Conservation (phyloP, 1,284 basidiomycete genomes). For the Marasmius tenuissimus region DNA sequence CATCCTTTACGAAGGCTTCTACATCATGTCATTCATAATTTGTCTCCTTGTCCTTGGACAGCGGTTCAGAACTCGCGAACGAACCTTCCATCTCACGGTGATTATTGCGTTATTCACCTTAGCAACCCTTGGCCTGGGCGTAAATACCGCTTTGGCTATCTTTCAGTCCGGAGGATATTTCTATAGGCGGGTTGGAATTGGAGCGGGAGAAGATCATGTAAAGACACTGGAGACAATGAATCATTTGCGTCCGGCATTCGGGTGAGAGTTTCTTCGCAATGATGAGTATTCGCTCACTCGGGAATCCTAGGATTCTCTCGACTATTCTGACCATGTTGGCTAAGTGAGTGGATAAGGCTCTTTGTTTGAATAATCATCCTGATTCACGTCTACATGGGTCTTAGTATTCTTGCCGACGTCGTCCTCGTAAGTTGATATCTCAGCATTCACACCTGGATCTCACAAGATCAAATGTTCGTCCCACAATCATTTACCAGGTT, state of each 20-base stretch:
- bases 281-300: background rate
- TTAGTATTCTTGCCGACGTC: background rate
- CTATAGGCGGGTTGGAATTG: background rate
- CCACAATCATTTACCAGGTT: background rate
- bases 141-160: background rate
- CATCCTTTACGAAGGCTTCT: background rate
- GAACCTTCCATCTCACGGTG: background rate
- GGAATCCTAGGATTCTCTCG: background rate
- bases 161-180: background rate
- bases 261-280: background rate
- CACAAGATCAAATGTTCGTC: too few relatives aligned
- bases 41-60: background rate
- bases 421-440: background rate
- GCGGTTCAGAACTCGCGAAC: background rate
- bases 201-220: background rate
- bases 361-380: too few relatives aligned
- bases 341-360: background rate
- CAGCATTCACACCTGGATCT: background rate
- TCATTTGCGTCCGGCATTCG: background rate
- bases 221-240: background rate
- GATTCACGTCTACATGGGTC: too few relatives aligned
- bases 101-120: background rate
- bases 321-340: background rate
- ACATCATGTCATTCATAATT: background rate
- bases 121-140: background rate